Evolutionary conservation across 164 flowering plant species (phyloP).

Genomic region (Warburgia ugandensis): DNA sequence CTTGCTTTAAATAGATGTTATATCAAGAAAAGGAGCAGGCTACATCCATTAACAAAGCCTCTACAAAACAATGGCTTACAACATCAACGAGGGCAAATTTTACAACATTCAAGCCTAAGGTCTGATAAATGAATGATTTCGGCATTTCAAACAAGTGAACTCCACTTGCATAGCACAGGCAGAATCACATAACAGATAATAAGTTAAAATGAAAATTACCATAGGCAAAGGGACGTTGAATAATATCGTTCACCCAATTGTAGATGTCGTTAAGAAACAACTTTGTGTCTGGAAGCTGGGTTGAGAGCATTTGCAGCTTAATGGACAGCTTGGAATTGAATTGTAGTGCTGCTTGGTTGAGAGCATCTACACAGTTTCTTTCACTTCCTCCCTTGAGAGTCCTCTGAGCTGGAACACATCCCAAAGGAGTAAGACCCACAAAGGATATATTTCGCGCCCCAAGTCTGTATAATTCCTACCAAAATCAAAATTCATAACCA

Average conservation of each 20-base stretch:
- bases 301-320: neutral
- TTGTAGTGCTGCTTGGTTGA: neutral
- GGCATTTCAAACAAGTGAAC: too few species aligned
- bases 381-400: neutral
- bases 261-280: neutral
- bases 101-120: too few species aligned
- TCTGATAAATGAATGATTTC: too few species aligned
- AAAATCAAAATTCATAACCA: too few species aligned
- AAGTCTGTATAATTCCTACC: neutral
- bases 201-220: slow-evolving; percentile 4
- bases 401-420: slow-evolving; percentile 6
- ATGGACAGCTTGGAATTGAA: neutral
- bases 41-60: too few species aligned
- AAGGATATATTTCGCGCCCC: slow-evolving; percentile 3
- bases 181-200: too few species aligned
- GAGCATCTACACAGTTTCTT: neutral
- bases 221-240: neutral
- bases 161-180: too few species aligned
- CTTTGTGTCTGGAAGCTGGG: neutral
- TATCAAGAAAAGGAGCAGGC: too few species aligned
- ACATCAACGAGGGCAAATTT: too few species aligned
- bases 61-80: too few species aligned
- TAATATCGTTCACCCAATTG: neutral
- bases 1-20: too few species aligned
- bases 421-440: slow-evolving; percentile 3